Conservation (phyloP, 1,284 basidiomycete species). For the Moesziomyces parantarcticus region DNA sequence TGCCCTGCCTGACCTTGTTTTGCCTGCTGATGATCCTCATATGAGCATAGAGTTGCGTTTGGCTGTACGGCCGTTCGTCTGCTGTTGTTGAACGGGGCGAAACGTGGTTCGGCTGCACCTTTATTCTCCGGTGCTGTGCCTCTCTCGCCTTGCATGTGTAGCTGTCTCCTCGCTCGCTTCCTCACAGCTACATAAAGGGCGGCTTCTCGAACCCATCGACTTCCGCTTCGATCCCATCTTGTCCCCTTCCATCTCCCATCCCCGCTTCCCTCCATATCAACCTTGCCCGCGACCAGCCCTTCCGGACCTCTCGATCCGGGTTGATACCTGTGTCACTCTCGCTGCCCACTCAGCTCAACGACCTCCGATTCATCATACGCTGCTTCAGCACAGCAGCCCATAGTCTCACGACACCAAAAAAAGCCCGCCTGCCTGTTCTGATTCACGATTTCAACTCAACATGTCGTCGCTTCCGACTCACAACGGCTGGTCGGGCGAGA, state of each 20-base stretch:
- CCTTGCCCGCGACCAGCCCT: neutral
- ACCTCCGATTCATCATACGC: neutral
- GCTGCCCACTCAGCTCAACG: neutral
- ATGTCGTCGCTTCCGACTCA: conserved; percentile 11
- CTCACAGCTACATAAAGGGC: neutral
- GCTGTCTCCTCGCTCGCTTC: neutral
- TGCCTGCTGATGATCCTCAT: too few relatives aligned
- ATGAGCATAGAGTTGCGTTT: too few relatives aligned
- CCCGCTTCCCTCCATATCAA: neutral
- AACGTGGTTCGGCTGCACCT: neutral
- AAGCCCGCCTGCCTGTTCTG: neutral
- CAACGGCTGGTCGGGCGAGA: conserved; percentile 2
- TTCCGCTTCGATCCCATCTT: neutral
- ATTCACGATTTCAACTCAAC: neutral
- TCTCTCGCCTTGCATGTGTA: too few relatives aligned
- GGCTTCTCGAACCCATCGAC: neutral
- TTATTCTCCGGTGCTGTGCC: neutral
- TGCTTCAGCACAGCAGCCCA: neutral
- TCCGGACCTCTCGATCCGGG: neutral
- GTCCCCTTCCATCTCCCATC: neutral
- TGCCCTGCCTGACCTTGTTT: too few relatives aligned
- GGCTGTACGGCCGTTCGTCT: too few relatives aligned
- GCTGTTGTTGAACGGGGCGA: too few relatives aligned
- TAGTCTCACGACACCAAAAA: too few relatives aligned
- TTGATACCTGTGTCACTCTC: neutral